These are phyloP conservation scores for Daldinia childiae DNA, from an alignment of 495 filamentous ascomycete genomes.

Conservation along the genomic window DNA sequence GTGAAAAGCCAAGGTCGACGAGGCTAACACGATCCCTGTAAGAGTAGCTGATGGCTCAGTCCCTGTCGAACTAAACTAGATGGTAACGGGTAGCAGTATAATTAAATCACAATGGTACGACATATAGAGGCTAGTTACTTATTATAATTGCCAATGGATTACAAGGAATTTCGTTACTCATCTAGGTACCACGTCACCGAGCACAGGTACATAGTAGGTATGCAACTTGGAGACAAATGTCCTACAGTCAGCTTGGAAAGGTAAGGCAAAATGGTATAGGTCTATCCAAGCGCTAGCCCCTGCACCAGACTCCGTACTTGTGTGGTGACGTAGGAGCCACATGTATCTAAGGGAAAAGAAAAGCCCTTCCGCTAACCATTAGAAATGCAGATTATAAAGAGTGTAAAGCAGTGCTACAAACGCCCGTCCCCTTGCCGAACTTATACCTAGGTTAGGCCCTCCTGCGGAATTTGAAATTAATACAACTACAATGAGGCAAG, in stretches of 20 bases:
- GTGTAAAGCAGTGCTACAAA: constrained; percentile 17
- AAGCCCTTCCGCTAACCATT: constrained; percentile 8
- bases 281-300: constrained; percentile 34
- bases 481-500: constrained; percentile 7
- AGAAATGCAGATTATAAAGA: constrained; percentile 33
- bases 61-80: neutral
- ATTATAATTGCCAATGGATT: neutral
- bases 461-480: neutral
- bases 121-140: neutral
- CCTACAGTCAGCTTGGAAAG: neutral
- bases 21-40: constrained; percentile 11
- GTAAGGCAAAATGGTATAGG: constrained; percentile 25
- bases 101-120: constrained; percentile 16
- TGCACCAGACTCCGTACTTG: constrained; percentile 32
- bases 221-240: neutral
- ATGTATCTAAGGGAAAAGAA: constrained; percentile 17
- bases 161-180: neutral
- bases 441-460: neutral
- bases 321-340: constrained; percentile 28
- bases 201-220: too few relatives aligned
- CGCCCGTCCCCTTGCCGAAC: neutral
- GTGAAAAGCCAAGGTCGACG: constrained; percentile 14
- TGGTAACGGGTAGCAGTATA: neutral
- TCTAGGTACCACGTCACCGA: constrained; percentile 9
- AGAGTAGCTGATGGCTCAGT: neutral